Conservation (phyloP, 106 monocot genomes). For the Ottelia alismoides region DNA sequence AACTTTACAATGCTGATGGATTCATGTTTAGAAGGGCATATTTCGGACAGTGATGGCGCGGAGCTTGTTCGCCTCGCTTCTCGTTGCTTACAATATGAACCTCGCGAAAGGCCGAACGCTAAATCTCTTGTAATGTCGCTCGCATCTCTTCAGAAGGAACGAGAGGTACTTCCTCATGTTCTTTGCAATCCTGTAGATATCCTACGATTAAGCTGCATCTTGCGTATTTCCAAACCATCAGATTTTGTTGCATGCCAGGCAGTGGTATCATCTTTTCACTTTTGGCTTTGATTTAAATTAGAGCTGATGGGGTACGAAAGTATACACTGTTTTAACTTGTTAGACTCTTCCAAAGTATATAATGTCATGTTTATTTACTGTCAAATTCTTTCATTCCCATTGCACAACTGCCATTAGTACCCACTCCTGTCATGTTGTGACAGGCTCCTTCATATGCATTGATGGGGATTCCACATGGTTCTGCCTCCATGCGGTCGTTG, state of each 20-base stretch:
- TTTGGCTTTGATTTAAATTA: neutral
- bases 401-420: too few relatives aligned
- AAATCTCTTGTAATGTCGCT: conserved; percentile 54
- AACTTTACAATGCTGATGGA: conserved; percentile 68
- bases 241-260: neutral
- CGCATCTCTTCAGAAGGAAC: conserved; percentile 54
- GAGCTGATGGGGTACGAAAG: neutral
- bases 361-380: neutral
- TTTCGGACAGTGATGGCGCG: conserved; percentile 65
- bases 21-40: conserved; percentile 77
- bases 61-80: conserved; percentile 74
- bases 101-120: conserved; percentile 61
- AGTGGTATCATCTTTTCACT: neutral
- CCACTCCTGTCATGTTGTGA: too few relatives aligned
- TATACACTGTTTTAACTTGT: neutral
- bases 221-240: too few relatives aligned
- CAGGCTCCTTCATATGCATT: conserved; percentile 62
- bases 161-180: conserved; percentile 16
- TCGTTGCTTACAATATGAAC: conserved; percentile 75
- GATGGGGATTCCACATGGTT: conserved; percentile 37
- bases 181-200: neutral
- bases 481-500: conserved; percentile 14
- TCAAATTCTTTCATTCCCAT: too few relatives aligned
- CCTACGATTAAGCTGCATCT: too few relatives aligned
- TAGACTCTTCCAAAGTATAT: neutral